Evolutionary conservation across 2,329 filamentous ascomycete species (phyloP).

Genomic region (Diaporthe vaccinii): DNA sequence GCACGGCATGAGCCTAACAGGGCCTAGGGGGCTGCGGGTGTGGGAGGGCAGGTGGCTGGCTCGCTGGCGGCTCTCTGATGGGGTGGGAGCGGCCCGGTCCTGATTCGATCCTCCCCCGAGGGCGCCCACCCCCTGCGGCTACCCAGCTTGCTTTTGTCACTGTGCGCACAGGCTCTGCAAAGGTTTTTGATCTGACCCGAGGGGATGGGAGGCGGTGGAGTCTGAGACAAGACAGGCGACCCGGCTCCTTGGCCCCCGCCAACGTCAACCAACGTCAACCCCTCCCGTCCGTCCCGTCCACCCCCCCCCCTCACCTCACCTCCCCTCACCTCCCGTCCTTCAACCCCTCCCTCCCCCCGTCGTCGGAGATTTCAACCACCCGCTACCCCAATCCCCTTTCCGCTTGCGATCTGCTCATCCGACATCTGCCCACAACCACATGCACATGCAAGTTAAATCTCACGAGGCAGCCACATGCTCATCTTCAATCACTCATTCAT

Average conservation of each 20-base stretch:
- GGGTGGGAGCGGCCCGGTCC: conserved; percentile 29
- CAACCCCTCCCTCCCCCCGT: background rate
- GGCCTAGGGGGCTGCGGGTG: background rate
- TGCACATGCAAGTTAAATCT: conserved; percentile 9
- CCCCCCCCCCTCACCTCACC: background rate
- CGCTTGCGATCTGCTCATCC: background rate
- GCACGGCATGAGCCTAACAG: conserved; percentile 14
- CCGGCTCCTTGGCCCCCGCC: conserved; percentile 21
- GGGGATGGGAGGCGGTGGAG: conserved; percentile 27
- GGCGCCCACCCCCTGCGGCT: background rate
- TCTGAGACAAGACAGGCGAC: conserved; percentile 22
- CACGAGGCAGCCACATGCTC: conserved; percentile 22
- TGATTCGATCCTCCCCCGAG: conserved; percentile 25
- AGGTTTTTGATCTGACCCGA: conserved; percentile 28
- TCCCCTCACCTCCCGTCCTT: background rate
- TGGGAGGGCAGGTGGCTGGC: conserved; percentile 10
- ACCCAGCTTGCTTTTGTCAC: background rate
- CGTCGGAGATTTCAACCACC: conserved; percentile 11
- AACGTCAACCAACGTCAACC: conserved; percentile 4
- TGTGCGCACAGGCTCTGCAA: conserved; percentile 14
- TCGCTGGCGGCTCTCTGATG: background rate
- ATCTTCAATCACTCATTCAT: background rate
- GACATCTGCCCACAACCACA: conserved; percentile 19
- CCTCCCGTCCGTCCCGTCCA: background rate
- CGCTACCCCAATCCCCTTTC: background rate